Percentiles rank a stretch among this genome's conserved stretches.
Evolutionary conservation across 2,329 filamentous ascomycete genomes (phyloP).

Genomic region (Periconia macrospinosa): DNA sequence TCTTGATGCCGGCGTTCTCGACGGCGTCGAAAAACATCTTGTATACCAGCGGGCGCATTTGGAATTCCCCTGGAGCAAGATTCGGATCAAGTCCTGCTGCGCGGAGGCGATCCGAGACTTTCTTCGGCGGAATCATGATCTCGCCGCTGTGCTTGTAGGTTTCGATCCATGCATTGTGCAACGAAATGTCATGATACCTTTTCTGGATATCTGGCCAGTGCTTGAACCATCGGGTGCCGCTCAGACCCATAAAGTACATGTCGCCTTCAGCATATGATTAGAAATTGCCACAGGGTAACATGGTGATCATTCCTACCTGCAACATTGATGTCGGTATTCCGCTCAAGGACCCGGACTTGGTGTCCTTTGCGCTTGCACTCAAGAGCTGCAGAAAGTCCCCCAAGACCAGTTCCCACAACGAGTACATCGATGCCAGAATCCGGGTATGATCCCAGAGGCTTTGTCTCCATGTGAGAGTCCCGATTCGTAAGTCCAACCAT

Average conservation of each 20-base stretch:
- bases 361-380: slow-evolving; percentile 46
- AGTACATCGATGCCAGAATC: slow-evolving; percentile 45
- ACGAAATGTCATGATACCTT: slow-evolving; percentile 56
- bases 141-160: slow-evolving; percentile 59
- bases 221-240: slow-evolving; percentile 58
- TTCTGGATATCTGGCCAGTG: slow-evolving; percentile 57
- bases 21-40: slow-evolving; percentile 58
- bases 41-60: slow-evolving; percentile 60
- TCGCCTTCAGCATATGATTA: slow-evolving; percentile 47
- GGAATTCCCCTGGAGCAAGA: slow-evolving; percentile 57
- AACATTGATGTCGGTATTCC: slow-evolving; percentile 54
- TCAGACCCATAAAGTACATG: slow-evolving; percentile 63
- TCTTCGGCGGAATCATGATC: slow-evolving; percentile 51
- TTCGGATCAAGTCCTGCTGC: slow-evolving; percentile 49
- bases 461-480: slow-evolving; percentile 51
- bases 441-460: slow-evolving; percentile 57
- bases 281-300: neutral
- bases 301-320: slow-evolving; percentile 44
- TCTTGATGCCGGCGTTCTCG: slow-evolving; percentile 47
- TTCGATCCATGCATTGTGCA: slow-evolving; percentile 59
- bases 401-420: slow-evolving; percentile 44
- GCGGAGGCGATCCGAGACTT: slow-evolving; percentile 54
- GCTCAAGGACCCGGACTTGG: slow-evolving; percentile 45
- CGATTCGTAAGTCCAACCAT: slow-evolving; percentile 49
- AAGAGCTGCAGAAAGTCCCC: slow-evolving; percentile 42